phyloP scores from a whole-genome alignment of 140 eudicot species.

The Anethum foeniculum region DNA sequence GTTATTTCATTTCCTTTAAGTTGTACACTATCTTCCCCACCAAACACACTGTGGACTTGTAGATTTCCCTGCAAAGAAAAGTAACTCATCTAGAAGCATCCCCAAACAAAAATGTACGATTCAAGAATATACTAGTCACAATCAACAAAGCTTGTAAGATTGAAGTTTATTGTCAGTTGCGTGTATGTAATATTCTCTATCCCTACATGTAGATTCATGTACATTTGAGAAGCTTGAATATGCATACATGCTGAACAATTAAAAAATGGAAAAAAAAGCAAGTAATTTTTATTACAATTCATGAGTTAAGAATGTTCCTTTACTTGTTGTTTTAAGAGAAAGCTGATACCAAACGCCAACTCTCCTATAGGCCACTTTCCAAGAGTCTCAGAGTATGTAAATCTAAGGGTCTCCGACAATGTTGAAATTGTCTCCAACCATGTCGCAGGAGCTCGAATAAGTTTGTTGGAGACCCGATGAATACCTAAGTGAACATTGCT shows the following conservation, averaged over 20 bases:
- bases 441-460: conserved; percentile 89
- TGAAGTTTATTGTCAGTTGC: background rate
- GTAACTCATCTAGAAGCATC: background rate
- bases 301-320: background rate
- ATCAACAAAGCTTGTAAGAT: background rate
- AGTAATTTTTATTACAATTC: background rate
- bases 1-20: conserved; percentile 68
- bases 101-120: background rate
- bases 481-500: conserved; percentile 37
- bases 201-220: background rate
- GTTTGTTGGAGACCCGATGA: conserved; percentile 62
- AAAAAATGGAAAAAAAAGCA: background rate
- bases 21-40: conserved; percentile 64
- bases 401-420: conserved; percentile 84
- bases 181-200: too few relatives aligned
- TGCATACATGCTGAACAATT: background rate
- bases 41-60: conserved; percentile 58
- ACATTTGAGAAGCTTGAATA: background rate
- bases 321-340: conserved; percentile 82
- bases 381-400: conserved; percentile 90
- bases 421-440: conserved; percentile 97
- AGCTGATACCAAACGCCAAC: conserved; percentile 92
- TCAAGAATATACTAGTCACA: background rate
- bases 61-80: conserved; percentile 62
- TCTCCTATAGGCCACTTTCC: conserved; percentile 99